Percentiles rank a stretch among this genome's conserved stretches.
Conservation (phyloP, 2,329 filamentous ascomycete genomes). For the Tolypocladium pustulatum region DNA sequence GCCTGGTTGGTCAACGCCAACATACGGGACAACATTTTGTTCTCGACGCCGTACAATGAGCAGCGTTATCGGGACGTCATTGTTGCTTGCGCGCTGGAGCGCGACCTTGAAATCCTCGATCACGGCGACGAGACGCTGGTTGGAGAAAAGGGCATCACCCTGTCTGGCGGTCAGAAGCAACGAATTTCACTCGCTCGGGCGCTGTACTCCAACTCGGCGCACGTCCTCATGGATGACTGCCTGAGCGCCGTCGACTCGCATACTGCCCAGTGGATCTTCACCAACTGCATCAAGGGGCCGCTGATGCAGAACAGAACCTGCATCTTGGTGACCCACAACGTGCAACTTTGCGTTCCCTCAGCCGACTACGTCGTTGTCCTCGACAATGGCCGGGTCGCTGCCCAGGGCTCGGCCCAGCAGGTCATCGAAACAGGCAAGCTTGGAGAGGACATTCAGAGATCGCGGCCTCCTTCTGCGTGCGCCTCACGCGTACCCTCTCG, state of each 20-base stretch:
- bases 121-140: constrained; percentile 88
- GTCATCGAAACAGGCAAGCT: constrained; percentile 82
- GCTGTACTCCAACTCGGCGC: constrained; percentile 88
- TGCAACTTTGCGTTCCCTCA: constrained; percentile 72
- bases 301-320: constrained; percentile 85
- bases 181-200: constrained; percentile 93
- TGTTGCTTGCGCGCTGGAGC: constrained; percentile 79
- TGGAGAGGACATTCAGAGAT: constrained; percentile 72
- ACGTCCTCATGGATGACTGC: constrained; percentile 88
- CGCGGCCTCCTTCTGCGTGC: constrained; percentile 56
- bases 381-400: constrained; percentile 71
- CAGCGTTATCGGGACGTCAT: constrained; percentile 81
- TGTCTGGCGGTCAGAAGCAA: constrained; percentile 96
- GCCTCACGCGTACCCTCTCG: constrained; percentile 68
- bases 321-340: constrained; percentile 91
- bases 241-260: constrained; percentile 95
- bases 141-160: constrained; percentile 91
- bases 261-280: constrained; percentile 96
- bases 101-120: constrained; percentile 86
- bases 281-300: constrained; percentile 79
- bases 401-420: constrained; percentile 67
- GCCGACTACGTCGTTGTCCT: constrained; percentile 75
- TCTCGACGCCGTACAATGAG: constrained; percentile 71
- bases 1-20: constrained; percentile 95
- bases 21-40: constrained; percentile 93